phyloP scores from a whole-genome alignment of 495 filamentous ascomycete species.

The Neurospora sp. region DNA sequence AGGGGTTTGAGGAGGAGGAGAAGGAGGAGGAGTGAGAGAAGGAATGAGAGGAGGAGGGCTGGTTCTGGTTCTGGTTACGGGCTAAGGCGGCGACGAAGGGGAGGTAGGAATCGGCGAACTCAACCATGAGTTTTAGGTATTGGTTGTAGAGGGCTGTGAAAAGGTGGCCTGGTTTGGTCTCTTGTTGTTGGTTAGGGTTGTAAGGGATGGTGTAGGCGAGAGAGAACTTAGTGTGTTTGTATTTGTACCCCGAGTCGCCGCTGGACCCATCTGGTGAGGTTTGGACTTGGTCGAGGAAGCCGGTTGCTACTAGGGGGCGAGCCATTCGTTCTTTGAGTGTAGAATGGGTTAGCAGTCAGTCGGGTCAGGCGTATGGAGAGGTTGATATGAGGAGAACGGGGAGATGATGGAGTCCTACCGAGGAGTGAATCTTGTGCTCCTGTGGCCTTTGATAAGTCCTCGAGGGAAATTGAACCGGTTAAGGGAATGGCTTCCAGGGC shows the following conservation, averaged over 20 bases:
- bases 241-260: no score
- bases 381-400: neutral
- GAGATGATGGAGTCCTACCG: neutral
- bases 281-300: slow-evolving; percentile 15
- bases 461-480: slow-evolving; percentile 8
- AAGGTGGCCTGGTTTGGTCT: slow-evolving; percentile 6
- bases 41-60: neutral
- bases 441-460: slow-evolving; percentile 8
- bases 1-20: neutral
- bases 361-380: neutral
- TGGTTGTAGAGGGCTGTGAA: slow-evolving; percentile 15
- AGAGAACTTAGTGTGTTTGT: slow-evolving; percentile 12
- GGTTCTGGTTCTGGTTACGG: neutral
- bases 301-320: slow-evolving; percentile 11
- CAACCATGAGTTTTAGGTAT: slow-evolving; percentile 11
- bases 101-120: slow-evolving; percentile 13
- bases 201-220: slow-evolving; percentile 7
- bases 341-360: neutral
- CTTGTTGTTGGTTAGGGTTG: neutral
- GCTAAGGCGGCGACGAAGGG: neutral
- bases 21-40: neutral
- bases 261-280: neutral
- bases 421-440: slow-evolving; percentile 12
- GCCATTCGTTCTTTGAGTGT: slow-evolving; percentile 9
- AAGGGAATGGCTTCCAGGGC: slow-evolving; percentile 11